phyloP scores from a whole-genome alignment of 345 rosid genomes.

The Populus euphratica region DNA sequence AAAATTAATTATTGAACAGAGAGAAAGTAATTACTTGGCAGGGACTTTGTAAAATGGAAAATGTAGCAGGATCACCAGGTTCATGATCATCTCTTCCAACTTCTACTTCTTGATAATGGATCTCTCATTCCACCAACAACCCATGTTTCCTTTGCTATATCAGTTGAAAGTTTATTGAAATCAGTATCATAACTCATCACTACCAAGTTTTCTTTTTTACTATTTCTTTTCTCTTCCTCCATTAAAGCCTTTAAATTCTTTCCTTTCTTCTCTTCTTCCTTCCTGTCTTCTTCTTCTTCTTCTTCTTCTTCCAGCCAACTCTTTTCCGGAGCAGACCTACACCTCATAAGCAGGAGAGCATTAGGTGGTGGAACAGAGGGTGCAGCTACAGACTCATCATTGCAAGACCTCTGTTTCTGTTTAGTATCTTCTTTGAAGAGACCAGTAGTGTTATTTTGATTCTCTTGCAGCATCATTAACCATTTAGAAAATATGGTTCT shows the following conservation, averaged over 20 bases:
- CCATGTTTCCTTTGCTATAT: slow-evolving; percentile 80
- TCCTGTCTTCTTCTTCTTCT: slow-evolving; percentile 16
- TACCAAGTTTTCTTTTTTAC: slow-evolving; percentile 32
- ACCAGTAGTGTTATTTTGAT: slow-evolving; percentile 26
- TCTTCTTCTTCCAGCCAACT: slow-evolving; percentile 42
- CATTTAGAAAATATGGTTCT: slow-evolving; percentile 67
- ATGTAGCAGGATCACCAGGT: not conserved
- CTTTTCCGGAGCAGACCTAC: slow-evolving; percentile 83
- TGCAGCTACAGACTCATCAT: slow-evolving; percentile 4
- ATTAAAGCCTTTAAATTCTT: slow-evolving; percentile 44
- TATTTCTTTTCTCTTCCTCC: slow-evolving; percentile 53
- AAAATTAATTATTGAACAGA: not conserved
- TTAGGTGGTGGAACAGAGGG: slow-evolving; percentile 70
- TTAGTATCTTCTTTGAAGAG: slow-evolving; percentile 19
- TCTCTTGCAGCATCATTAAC: slow-evolving; percentile 69
- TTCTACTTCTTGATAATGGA: slow-evolving; percentile 59
- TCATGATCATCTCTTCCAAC: slow-evolving; percentile 60
- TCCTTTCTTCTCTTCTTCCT: slow-evolving; percentile 12
- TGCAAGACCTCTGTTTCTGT: slow-evolving; percentile 10
- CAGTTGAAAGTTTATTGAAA: slow-evolving; percentile 57
- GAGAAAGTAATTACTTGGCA: not conserved
- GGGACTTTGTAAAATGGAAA: not conserved
- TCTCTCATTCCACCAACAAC: slow-evolving; percentile 60
- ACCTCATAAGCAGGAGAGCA: slow-evolving; percentile 73
- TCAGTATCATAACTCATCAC: slow-evolving; percentile 58